Conservation (phyloP, 139 green algal species). For the Diplosphaera chodatii region DNA sequence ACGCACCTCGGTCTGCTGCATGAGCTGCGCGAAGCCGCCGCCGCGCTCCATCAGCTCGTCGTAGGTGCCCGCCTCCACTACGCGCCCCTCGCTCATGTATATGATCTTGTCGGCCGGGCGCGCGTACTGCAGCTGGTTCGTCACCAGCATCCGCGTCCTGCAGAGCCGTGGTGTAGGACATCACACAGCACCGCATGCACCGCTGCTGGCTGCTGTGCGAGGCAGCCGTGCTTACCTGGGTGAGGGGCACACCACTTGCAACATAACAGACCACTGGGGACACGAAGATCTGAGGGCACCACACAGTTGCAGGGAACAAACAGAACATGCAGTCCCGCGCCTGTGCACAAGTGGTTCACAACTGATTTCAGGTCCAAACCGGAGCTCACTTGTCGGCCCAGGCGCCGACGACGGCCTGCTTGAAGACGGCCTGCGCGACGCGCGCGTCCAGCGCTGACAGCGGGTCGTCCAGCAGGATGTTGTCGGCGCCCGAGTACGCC, state of each 20-base stretch:
- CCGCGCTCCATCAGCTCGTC: constrained; percentile 32
- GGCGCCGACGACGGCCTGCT: neutral
- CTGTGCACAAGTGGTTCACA: no score
- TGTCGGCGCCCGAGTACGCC: constrained; percentile 53
- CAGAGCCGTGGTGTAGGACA: no score
- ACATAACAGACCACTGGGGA: no score
- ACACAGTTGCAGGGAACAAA: no score
- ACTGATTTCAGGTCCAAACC: no score
- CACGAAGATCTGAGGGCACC: no score
- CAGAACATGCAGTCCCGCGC: no score
- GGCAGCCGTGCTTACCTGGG: no score
- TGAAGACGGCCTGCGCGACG: neutral
- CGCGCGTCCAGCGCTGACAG: constrained; percentile 79
- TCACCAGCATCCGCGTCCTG: constrained; percentile 80
- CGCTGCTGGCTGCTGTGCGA: no score
- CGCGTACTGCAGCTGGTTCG: constrained; percentile 84
- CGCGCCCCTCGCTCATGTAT: constrained; percentile 69
- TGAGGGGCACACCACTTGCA: no score
- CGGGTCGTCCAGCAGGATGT: constrained; percentile 91
- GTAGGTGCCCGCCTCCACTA: constrained; percentile 62
- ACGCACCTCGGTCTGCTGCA: constrained; percentile 27
- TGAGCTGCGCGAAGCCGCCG: constrained; percentile 41
- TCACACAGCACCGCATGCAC: no score
- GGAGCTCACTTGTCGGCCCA: neutral
- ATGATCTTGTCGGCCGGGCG: constrained; percentile 73